Evolutionary conservation across 352 stramenopile species (phyloP).

Genomic region (Globisporangium parvum): DNA sequence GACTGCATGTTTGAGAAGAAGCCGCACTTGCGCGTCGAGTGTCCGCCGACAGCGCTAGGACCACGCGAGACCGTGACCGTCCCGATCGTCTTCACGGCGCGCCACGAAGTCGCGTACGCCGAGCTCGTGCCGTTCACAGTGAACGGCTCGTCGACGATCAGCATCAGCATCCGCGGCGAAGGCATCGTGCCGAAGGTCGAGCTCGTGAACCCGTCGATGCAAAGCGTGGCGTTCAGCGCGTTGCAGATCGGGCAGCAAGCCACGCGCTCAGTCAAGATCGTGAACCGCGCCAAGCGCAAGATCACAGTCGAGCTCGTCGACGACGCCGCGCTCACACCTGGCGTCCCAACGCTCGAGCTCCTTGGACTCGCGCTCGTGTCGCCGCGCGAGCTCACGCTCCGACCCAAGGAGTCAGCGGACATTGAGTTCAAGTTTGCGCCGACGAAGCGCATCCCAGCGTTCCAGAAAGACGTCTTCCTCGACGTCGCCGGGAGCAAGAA

Average conservation of each 20-base stretch:
- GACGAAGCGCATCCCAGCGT: conserved; percentile 50
- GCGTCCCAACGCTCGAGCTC: conserved; percentile 26
- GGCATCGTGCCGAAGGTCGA: conserved; percentile 81
- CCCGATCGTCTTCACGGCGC: conserved; percentile 83
- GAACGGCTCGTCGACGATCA: conserved; percentile 83
- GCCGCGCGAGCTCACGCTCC: conserved; percentile 51
- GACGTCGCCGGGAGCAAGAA: conserved; percentile 54
- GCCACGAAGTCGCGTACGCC: conserved; percentile 74
- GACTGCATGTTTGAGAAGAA: conserved; percentile 91
- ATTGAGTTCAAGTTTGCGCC: conserved; percentile 76
- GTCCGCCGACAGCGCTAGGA: conserved; percentile 70
- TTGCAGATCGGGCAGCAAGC: conserved; percentile 79
- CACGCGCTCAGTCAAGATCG: conserved; percentile 65
- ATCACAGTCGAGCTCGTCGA: conserved; percentile 58
- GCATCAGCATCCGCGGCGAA: conserved; percentile 64
- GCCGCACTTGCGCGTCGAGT: conserved; percentile 78
- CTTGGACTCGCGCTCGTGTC: conserved; percentile 68
- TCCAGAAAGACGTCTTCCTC: conserved; percentile 64
- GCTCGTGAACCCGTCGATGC: conserved; percentile 84
- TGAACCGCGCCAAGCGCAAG: conserved; percentile 83
- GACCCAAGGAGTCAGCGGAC: conserved; percentile 68
- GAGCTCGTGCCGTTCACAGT: conserved; percentile 89
- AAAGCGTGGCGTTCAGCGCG: conserved; percentile 72
- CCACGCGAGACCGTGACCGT: conserved; percentile 75
- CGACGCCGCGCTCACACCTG: conserved; percentile 5